Conservation (phyloP, 139 green algal genomes). For the Dunaliella primolecta region DNA sequence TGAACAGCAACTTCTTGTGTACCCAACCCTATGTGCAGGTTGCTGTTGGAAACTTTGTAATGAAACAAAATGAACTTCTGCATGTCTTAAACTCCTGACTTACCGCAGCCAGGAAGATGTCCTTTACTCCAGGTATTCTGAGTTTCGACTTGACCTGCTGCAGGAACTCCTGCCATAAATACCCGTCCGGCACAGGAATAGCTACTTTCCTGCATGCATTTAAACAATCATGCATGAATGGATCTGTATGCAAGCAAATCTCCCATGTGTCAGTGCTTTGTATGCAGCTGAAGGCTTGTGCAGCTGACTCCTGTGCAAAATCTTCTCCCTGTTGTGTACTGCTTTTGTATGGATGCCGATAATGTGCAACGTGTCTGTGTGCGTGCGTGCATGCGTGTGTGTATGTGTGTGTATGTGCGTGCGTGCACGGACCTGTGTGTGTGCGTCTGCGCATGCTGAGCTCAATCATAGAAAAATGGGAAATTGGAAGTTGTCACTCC, state of each 20-base stretch:
- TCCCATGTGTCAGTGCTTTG: too few species aligned
- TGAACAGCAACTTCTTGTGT: background rate
- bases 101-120: conserved; percentile 68
- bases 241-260: too few species aligned
- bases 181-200: conserved; percentile 71
- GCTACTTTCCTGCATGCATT: conserved; percentile 69
- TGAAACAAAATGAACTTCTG: too few species aligned
- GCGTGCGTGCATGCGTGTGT: background rate
- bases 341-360: too few species aligned
- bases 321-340: background rate
- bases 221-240: too few species aligned
- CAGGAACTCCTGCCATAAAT: conserved; percentile 70
- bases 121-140: conserved; percentile 61
- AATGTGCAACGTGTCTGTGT: too few species aligned
- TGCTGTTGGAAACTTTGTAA: too few species aligned
- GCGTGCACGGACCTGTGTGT: background rate
- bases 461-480: too few species aligned
- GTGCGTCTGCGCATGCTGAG: background rate
- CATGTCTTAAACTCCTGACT: too few species aligned
- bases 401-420: background rate
- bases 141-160: conserved; percentile 68
- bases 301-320: background rate
- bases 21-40: background rate
- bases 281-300: too few species aligned
- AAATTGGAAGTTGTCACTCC: too few species aligned